Base-by-base conservation (phyloP, 768 basidiomycete genomes). In the Naganishia antarctica region DNA sequence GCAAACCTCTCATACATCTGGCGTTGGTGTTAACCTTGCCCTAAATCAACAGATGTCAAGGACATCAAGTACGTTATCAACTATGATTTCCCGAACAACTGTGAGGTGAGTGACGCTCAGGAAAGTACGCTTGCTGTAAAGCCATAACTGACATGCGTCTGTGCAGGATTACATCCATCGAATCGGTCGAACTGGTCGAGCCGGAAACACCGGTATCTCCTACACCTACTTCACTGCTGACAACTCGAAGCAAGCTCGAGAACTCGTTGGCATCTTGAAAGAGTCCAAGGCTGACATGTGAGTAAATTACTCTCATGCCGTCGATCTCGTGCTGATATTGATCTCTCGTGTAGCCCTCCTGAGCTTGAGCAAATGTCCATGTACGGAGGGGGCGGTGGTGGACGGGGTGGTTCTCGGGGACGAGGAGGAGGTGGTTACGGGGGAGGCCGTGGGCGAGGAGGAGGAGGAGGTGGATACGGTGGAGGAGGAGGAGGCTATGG, bases 181-280 rank as follows among this genome's bases (percentile, higher is more conserved):
- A 70, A 99, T 99, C 73, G 80, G 80, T 68, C 78, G 80, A 65
- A 80, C 80, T 49, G 96, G 94, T 68, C 91, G 94, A 77, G 91
- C 91, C 46, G 91, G 91, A 43, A 84, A 86, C 84, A 93, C 85
- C 77, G 93, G 93, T 69, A 87, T 85, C 41, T 90, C 91, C 0
- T 93, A 90, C 79, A 94, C 93, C 7, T 98, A 91, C 82, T 92
- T 98, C 80, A 96, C 91, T 48, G 89, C 93, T 51, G 91, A 97
- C 72, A 94, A 96, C 77, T 86, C 90, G 51, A 96, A 94, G 80
- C 85, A 87, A 67, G 93, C 94, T 25, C 88, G 91, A 43, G 96
- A 99, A 73, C 84, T 99, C 11, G 81, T 97, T 64, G 81, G 78
- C 63, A 96, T 98, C 68, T 80, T 98, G 67, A 81, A 83, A 61